phyloP scores from a whole-genome alignment of 257 asterid genomes.

The Solanum infundibuliforme region DNA sequence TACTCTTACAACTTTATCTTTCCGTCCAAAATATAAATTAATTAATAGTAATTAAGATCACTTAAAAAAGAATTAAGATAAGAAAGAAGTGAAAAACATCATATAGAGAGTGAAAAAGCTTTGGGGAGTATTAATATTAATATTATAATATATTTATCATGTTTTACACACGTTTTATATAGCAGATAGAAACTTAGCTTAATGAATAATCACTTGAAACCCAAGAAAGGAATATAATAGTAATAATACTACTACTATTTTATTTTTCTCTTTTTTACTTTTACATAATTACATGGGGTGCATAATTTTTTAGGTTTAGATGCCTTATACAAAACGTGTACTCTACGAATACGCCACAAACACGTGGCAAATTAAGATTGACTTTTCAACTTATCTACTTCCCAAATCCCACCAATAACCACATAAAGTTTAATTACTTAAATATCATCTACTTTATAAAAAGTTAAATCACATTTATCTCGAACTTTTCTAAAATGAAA shows the following conservation, averaged over 20 bases:
- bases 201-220: constrained; percentile 2
- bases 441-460: too few relatives aligned
- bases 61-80: background rate
- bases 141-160: background rate
- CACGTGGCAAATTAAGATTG: background rate
- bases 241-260: too few relatives aligned
- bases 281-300: background rate
- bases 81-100: background rate
- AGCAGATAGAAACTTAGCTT: background rate
- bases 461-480: background rate
- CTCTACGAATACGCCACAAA: background rate
- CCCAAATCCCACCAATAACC: background rate
- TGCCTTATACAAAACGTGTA: background rate
- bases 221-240: constrained; percentile 2
- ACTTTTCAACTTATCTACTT: background rate
- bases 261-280: too few relatives aligned
- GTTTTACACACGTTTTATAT: background rate
- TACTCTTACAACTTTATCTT: background rate
- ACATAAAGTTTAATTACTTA: background rate
- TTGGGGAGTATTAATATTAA: background rate
- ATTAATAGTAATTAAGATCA: background rate
- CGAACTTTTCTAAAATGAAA: background rate
- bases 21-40: background rate
- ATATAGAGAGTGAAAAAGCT: background rate
- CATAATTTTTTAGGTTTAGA: background rate